phyloP scores from a whole-genome alignment of 805 yeast species.

The Pichia ethanolica region DNA sequence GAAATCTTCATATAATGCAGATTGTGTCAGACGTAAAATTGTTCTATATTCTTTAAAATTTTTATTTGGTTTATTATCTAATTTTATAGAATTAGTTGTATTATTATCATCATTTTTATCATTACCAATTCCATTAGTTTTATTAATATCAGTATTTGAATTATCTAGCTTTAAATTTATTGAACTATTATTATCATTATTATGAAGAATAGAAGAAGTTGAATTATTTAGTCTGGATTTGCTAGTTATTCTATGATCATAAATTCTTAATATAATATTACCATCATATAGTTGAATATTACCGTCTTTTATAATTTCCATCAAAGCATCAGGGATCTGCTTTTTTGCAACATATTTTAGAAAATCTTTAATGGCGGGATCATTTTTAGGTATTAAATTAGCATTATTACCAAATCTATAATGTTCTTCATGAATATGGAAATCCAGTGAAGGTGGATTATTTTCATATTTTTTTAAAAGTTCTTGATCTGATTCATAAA shows the following conservation, averaged over 20 bases:
- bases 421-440: slow-evolving; percentile 88
- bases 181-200: not conserved
- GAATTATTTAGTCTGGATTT: slow-evolving; percentile 17
- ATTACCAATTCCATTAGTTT: too few species aligned
- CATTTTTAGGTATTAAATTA: slow-evolving; percentile 73
- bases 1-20: slow-evolving; percentile 78
- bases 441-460: slow-evolving; percentile 73
- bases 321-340: slow-evolving; percentile 80
- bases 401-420: slow-evolving; percentile 87
- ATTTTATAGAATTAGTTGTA: not conserved
- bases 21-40: slow-evolving; percentile 69
- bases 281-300: slow-evolving; percentile 85
- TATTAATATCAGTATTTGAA: too few species aligned
- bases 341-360: slow-evolving; percentile 72
- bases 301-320: slow-evolving; percentile 84
- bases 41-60: slow-evolving; percentile 74
- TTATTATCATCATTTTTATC: too few species aligned
- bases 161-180: too few species aligned
- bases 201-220: not conserved
- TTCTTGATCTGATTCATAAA: slow-evolving; percentile 65
- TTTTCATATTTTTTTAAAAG: slow-evolving; percentile 70
- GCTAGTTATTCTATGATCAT: slow-evolving; percentile 59
- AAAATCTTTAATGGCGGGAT: slow-evolving; percentile 72
- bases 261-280: slow-evolving; percentile 76
- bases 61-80: slow-evolving; percentile 8